phyloP scores from a whole-genome alignment of 257 asterid genomes.

The Cynanchum wilfordii region DNA sequence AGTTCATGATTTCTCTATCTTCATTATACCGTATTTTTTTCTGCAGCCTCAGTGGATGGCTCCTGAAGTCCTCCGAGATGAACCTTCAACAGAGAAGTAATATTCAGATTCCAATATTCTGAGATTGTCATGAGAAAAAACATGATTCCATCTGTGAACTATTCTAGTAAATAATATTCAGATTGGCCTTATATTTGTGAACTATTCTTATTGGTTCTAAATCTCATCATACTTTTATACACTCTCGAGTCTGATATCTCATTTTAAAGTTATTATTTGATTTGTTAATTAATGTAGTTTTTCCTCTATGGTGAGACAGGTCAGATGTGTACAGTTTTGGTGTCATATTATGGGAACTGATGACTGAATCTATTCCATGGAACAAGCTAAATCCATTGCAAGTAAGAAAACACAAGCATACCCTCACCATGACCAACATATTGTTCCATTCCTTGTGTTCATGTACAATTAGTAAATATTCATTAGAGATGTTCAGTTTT shows the following conservation, averaged over 20 bases:
- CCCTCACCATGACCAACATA: neutral
- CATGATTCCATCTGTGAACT: neutral
- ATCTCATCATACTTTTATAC: no score
- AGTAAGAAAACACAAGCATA: slow-evolving; percentile 26
- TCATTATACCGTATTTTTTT: slow-evolving; percentile 2
- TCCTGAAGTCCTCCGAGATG: slow-evolving; percentile 79
- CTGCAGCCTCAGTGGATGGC: slow-evolving; percentile 93
- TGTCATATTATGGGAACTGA: slow-evolving; percentile 69
- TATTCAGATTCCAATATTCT: slow-evolving; percentile 7
- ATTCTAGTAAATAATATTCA: neutral
- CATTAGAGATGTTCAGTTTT: neutral
- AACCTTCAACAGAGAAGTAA: slow-evolving; percentile 77
- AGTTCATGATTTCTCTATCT: neutral
- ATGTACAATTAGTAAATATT: neutral
- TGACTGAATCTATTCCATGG: slow-evolving; percentile 70
- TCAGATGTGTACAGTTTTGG: slow-evolving; percentile 74
- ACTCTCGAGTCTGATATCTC: no score
- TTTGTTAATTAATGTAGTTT: neutral
- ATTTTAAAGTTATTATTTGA: neutral
- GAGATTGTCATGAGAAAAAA: neutral
- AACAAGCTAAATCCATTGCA: slow-evolving; percentile 49
- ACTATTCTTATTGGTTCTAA: neutral
- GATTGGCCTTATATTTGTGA: neutral
- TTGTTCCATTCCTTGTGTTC: neutral
- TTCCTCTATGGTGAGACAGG: slow-evolving; percentile 29